These are phyloP conservation scores for Dionaea muscipula DNA, from an alignment of 179 eudicot species.

Conservation along the genomic window DNA sequence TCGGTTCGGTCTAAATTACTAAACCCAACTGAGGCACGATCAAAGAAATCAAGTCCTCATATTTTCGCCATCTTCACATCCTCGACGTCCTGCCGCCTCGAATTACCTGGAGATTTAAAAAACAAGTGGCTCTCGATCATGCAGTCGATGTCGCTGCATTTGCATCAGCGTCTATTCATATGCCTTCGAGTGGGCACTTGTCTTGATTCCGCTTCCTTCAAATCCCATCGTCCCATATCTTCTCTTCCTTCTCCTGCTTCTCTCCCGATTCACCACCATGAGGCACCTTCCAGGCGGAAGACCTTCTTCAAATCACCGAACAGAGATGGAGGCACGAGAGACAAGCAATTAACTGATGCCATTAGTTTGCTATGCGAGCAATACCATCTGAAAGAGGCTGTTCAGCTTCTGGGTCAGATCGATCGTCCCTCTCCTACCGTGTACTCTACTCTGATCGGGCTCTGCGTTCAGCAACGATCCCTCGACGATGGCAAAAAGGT, in stretches of 20 bases:
- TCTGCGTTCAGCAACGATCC: constrained; percentile 35
- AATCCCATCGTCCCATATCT: constrained; percentile 11
- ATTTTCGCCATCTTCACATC: too few species aligned
- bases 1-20: too few species aligned
- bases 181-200: neutral
- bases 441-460: constrained; percentile 28
- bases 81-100: too few species aligned
- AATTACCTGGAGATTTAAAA: too few species aligned
- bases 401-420: constrained; percentile 23
- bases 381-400: constrained; percentile 45
- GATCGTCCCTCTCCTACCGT: constrained; percentile 18
- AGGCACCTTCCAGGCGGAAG: constrained; percentile 5
- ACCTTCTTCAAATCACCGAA: constrained; percentile 7
- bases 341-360: constrained; percentile 25
- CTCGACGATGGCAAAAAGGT: constrained; percentile 49
- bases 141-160: too few species aligned
- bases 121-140: too few species aligned
- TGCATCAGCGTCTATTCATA: neutral
- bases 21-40: too few species aligned
- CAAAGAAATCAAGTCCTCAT: too few species aligned
- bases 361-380: constrained; percentile 33
- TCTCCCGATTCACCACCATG: neutral
- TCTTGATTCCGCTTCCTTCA: constrained; percentile 5
- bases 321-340: constrained; percentile 8
- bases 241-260: constrained; percentile 8